phyloP scores from a whole-genome alignment of 2,329 filamentous ascomycete genomes.

The Pseudocercospora vitis region DNA sequence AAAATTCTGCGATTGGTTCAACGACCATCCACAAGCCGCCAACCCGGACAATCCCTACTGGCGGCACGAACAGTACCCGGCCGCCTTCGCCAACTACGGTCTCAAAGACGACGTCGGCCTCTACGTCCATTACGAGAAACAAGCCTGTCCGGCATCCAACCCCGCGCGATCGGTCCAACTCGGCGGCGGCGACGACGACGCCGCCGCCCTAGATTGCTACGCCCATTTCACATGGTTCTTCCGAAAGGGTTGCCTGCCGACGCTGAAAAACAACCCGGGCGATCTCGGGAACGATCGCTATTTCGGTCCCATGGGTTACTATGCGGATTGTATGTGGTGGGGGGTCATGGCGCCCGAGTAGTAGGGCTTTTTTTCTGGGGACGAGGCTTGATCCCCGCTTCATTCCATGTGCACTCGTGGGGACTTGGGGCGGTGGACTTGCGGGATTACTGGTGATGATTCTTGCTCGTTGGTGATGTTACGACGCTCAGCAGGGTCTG shows the following conservation, averaged over 20 bases:
- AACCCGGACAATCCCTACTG: not conserved
- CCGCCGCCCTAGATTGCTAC: not conserved
- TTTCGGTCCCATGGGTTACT: not conserved
- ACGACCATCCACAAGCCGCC: not conserved
- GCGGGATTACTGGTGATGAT: no score
- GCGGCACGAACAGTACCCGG: not conserved
- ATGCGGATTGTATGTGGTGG: constrained; percentile 6
- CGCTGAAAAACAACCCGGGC: not conserved
- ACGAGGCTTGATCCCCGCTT: no score
- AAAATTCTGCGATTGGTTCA: not conserved
- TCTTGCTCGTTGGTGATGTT: no score
- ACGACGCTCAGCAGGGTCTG: no score
- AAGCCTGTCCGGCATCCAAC: not conserved
- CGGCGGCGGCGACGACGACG: not conserved
- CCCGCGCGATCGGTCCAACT: not conserved
- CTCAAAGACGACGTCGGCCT: not conserved
- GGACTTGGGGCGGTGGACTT: no score
- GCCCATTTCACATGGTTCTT: constrained; percentile 7
- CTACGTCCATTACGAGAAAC: constrained; percentile 13
- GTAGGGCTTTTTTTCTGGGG: no score
- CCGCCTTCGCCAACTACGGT: not conserved
- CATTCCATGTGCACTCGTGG: no score
- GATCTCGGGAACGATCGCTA: not conserved
- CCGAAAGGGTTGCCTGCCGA: not conserved
- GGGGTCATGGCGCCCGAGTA: not conserved